Conservation (phyloP, 2,329 filamentous ascomycete species). For the Mollisiaceae sp. region DNA sequence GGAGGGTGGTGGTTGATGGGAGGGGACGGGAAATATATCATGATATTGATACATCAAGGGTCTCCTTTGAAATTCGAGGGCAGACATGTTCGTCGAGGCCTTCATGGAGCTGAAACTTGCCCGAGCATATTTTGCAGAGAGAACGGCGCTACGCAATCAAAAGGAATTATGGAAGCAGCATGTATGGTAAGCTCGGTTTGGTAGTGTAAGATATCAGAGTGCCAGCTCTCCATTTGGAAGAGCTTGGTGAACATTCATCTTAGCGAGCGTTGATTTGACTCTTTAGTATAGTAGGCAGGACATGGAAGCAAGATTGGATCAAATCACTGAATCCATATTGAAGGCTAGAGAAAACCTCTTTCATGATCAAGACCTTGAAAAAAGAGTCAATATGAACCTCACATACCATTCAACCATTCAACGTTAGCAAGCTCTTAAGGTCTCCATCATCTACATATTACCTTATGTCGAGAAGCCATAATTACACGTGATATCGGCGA, state of each 20-base stretch:
- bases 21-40: too few relatives aligned
- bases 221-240: background rate
- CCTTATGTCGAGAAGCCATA: too few relatives aligned
- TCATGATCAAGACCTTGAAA: background rate
- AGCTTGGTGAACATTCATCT: background rate
- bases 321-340: background rate
- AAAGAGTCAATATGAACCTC: too few relatives aligned
- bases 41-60: too few relatives aligned
- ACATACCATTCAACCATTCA: too few relatives aligned
- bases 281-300: background rate
- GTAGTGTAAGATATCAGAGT: background rate
- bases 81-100: background rate
- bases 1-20: background rate
- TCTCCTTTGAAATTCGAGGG: too few relatives aligned
- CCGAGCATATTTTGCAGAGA: background rate
- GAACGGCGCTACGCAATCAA: background rate
- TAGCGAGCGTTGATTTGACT: background rate
- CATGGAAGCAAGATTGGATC: background rate
- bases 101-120: background rate
- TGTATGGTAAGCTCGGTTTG: background rate
- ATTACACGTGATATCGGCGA: too few relatives aligned
- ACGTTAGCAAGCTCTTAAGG: too few relatives aligned
- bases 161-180: background rate
- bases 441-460: too few relatives aligned
- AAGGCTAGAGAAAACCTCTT: background rate